Conservation (phyloP, 306 rosid species). For the Rosa chinensis region DNA sequence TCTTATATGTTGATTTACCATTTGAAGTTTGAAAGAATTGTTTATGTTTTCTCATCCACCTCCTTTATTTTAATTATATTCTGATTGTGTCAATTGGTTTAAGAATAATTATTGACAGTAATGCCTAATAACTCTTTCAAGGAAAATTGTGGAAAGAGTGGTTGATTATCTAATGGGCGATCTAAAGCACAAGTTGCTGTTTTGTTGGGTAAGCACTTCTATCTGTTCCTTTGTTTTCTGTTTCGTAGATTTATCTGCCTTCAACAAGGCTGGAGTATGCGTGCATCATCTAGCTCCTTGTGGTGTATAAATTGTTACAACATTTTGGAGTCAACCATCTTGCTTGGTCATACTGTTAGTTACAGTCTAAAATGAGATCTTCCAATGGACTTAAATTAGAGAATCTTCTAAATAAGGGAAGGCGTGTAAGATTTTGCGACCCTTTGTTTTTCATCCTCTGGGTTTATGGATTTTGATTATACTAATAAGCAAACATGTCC, state of each 20-base stretch:
- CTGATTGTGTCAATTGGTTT: background rate
- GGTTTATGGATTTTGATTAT: background rate
- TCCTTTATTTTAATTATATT: background rate
- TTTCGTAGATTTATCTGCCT: slow-evolving; percentile 3
- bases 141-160: slow-evolving; percentile 48
- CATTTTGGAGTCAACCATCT: background rate
- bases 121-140: slow-evolving; percentile 33
- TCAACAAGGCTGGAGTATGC: background rate
- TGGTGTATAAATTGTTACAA: slow-evolving; percentile 5
- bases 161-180: slow-evolving; percentile 62
- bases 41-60: background rate
- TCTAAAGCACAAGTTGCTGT: slow-evolving; percentile 56
- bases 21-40: background rate
- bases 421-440: background rate
- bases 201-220: slow-evolving; percentile 73
- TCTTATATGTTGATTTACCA: background rate
- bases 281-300: background rate
- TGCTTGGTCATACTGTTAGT: background rate
- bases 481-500: background rate
- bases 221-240: background rate
- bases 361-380: background rate
- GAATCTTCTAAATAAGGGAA: background rate
- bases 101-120: slow-evolving; percentile 7
- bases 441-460: background rate
- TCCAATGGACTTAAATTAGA: background rate